Evolutionary conservation across 352 stramenopile genomes (phyloP), one percentile per base, ranked within the genome.

Genomic region (Discostella stelligera): DNA sequence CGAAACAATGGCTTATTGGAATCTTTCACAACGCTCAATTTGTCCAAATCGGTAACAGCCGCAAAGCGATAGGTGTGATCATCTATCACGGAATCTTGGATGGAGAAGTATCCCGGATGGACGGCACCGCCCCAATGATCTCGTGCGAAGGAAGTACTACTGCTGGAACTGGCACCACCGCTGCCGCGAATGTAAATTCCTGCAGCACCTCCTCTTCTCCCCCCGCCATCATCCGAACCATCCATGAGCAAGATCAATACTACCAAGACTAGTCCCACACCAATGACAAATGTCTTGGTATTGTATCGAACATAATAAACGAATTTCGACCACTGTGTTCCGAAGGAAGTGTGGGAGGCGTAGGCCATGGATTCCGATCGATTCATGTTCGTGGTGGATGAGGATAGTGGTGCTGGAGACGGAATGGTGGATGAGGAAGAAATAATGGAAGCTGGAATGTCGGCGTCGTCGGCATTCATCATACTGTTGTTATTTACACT

Each of bases 41-140:
- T 96, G 88, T 98, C 96, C 49, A 98, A 80, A 85, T 98, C 96
- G 0, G 96, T 96, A n/a, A 98, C 94, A 18, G 97, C 93, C 11
- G 96, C 93, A 79, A 98, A 93, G 49, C 81, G 77, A 65, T 88
- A 92, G 49, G 82, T 74, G 20, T 72, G 82, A 55, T 82, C 63
- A 21, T 79, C 58, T 20, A 89, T 74, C 32, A 79, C 65, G 10
- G 71, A 71, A 56, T 79, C 75, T 70, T 88, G 41, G 3, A 75
- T 41, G 39, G 64, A 61, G 81, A 95, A 89, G 37, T 93, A 89
- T 41, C 86, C 80, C n/a, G 74, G 25, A 68, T 88, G 70, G 25
- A 85, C 32, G 21, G 80, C 82, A 39, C 87, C 87, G 25, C 84
- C 81, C 59, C 62, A 83, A 44, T 80, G 60, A 56, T 76, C 73